phyloP scores from a whole-genome alignment of 352 stramenopile genomes.

The Globisporangium emineosum region DNA sequence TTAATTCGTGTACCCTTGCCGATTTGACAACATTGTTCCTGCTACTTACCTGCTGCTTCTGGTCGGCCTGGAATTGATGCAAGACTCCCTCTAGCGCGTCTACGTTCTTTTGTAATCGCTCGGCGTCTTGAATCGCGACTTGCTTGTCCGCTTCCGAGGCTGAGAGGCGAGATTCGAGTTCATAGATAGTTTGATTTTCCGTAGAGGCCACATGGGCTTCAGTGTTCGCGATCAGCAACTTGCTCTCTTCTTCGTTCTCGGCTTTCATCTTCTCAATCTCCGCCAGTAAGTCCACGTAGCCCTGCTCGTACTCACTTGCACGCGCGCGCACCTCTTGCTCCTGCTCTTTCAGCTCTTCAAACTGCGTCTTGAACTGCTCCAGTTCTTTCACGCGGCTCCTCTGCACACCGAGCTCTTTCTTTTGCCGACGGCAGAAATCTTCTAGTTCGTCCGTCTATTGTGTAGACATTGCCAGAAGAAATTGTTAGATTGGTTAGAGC shows the following conservation, averaged over 20 bases:
- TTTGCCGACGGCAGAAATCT: conserved; percentile 30
- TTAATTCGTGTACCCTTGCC: not conserved
- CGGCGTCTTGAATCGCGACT: conserved; percentile 55
- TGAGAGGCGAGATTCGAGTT: conserved; percentile 51
- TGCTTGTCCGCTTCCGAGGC: conserved; percentile 60
- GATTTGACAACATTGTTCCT: not conserved
- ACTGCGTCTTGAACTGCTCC: conserved; percentile 24
- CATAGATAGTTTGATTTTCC: conserved; percentile 56
- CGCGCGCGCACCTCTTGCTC: conserved; percentile 35
- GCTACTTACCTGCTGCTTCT: conserved; percentile 38
- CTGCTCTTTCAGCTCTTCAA: conserved; percentile 38
- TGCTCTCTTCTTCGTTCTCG: conserved; percentile 49
- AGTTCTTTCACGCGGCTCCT: conserved; percentile 27
- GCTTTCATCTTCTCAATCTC: conserved; percentile 50
- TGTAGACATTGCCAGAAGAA: not conserved
- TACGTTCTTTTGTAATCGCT: conserved; percentile 47
- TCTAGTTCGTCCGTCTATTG: conserved; percentile 40
- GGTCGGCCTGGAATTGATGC: conserved; percentile 60
- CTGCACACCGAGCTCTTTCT: conserved; percentile 33
- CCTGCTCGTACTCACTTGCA: conserved; percentile 65
- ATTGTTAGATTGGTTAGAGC: not conserved
- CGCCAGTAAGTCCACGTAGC: conserved; percentile 50
- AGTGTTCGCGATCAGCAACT: conserved; percentile 35
- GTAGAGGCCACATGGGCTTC: conserved; percentile 48
- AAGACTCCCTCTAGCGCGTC: conserved; percentile 60